Conservation (phyloP, 2,329 filamentous ascomycete genomes). For the Neobulgaria alba region DNA sequence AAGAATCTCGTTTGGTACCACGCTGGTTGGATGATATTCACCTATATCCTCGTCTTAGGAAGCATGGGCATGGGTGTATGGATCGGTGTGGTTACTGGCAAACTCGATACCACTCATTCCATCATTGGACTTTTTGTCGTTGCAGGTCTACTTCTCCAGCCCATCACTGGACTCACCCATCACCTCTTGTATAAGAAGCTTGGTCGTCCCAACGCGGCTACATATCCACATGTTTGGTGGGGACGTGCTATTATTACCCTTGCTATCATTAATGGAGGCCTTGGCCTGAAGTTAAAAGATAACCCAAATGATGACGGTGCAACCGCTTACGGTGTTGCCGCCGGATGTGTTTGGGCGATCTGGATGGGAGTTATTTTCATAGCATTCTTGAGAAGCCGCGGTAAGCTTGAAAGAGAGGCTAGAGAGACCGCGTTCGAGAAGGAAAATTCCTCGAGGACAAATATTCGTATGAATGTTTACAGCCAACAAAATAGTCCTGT, state of each 20-base stretch:
- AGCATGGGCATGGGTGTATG: conserved; percentile 50
- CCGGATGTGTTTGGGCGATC: conserved; percentile 38
- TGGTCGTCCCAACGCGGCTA: conserved; percentile 42
- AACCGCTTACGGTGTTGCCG: conserved; percentile 48
- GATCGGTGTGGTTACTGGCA: conserved; percentile 20
- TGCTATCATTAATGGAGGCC: conserved; percentile 55
- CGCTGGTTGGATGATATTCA: conserved; percentile 45
- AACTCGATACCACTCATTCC: conserved; percentile 35
- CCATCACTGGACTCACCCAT: conserved; percentile 47
- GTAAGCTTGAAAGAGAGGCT: conserved; percentile 3
- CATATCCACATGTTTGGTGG: conserved; percentile 48
- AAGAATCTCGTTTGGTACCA: conserved; percentile 36
- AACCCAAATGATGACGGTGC: conserved; percentile 34
- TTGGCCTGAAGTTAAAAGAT: conserved; percentile 45
- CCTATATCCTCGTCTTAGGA: conserved; percentile 49
- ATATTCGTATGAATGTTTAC: background rate
- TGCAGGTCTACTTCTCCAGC: conserved; percentile 45
- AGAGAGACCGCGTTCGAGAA: background rate
- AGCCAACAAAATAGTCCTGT: background rate
- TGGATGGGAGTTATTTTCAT: conserved; percentile 34
- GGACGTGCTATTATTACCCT: conserved; percentile 48
- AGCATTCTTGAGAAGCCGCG: conserved; percentile 8
- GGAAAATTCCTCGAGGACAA: background rate
- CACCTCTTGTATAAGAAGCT: conserved; percentile 40
- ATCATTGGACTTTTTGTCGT: conserved; percentile 47